These are phyloP conservation scores for Excoecaria cochinchinensis DNA, from an alignment of 345 rosid genomes.

Conservation along the genomic window DNA sequence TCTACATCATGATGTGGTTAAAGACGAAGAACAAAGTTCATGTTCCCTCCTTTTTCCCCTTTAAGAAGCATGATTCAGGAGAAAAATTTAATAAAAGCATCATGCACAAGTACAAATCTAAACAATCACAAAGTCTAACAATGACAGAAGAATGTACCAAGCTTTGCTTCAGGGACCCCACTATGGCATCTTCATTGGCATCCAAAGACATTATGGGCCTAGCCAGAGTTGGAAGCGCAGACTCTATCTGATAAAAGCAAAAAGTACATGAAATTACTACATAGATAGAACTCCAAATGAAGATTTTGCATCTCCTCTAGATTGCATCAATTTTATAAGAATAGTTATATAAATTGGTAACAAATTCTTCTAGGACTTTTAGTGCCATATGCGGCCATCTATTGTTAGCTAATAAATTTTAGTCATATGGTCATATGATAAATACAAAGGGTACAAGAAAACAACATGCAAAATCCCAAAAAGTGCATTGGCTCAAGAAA, in stretches of 20 bases:
- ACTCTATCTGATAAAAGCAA: slow-evolving; percentile 66
- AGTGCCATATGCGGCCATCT: neutral
- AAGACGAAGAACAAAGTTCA: neutral
- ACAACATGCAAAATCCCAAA: neutral
- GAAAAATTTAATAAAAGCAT: neutral
- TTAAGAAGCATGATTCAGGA: neutral
- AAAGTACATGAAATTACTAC: slow-evolving; percentile 18
- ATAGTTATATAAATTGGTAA: neutral
- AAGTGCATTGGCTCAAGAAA: too few species aligned
- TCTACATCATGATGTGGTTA: neutral
- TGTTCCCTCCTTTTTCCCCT: neutral
- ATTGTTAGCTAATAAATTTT: neutral
- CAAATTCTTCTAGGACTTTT: neutral
- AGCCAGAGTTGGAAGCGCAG: slow-evolving; percentile 82
- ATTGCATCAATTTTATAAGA: neutral
- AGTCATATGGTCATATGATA: neutral
- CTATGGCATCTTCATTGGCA: slow-evolving; percentile 94
- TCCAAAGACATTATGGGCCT: slow-evolving; percentile 97
- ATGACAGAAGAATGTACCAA: slow-evolving; percentile 53
- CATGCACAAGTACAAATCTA: neutral
- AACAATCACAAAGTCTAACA: neutral
- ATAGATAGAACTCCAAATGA: slow-evolving; percentile 6
- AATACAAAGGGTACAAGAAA: neutral
- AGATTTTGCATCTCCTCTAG: neutral
- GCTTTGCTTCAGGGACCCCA: slow-evolving; percentile 86